Evolutionary conservation across 345 rosid genomes (phyloP), one percentile per base, ranked within the genome.

Genomic region (Cardamine resedifolia): DNA sequence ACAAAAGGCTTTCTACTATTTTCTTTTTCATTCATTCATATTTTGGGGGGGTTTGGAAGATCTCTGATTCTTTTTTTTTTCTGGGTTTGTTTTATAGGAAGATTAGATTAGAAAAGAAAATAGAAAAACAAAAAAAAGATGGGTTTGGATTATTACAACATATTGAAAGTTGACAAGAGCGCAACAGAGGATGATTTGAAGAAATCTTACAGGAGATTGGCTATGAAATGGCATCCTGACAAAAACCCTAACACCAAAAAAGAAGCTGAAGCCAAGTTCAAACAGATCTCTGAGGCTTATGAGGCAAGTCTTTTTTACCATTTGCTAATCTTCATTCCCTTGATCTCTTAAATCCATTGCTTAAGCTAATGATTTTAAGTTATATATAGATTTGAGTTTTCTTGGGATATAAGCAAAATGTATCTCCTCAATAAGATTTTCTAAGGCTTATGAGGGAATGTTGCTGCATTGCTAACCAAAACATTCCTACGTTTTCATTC

Each of bases 201-300:
- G 87, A 93, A 85, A 79, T 79, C 98, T 8, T 91, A 93, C 60
- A 76, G 92, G 73, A 89, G n/a, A 84, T 64, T 93, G 80, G 98
- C 96, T 49, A 93, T 89, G 97, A 89, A 89, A 83, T 93, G 98
- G 96, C 98, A 93, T 69, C 98, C 98, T 64, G 97, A 90, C 64
- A 93, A 93, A 86, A 91, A 91, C 78, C 98, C 93, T 24, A 80
- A 66, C 77, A 24, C 80, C 81, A 93, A 93, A 74, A 85, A 78
- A 12, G 96, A 90, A 78, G 98, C 98, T 67, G 98, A 94, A 78
- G 94, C 95, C 80, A 83, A 84, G 79, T 93, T 93, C 83, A 93
- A 93, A 70, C 95, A 87, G 84, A 89, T 93, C 87, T 93, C 95
- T 36, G 98, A 93, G 74, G 97, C 96, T 71, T 93, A 93, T 28